Evolutionary conservation across 192 early-diverging fungal genomes (phyloP), one percentile per base, ranked within the genome.

Genomic region (Funneliformis geosporum): DNA sequence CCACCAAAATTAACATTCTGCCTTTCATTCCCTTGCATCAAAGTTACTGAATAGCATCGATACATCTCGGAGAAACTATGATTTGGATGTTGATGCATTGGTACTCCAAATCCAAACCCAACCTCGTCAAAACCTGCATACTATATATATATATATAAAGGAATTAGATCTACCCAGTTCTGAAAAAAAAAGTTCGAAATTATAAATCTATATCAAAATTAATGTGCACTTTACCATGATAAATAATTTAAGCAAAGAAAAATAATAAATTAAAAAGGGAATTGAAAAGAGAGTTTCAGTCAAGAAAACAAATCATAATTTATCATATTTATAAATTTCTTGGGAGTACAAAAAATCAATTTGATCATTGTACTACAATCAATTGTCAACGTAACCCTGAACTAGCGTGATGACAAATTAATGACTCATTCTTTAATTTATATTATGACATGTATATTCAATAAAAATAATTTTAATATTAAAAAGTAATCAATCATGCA

Each of bases 1-100:
- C 94, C 94, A 50, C 94, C 93, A 70, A 87, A 92, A 74, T 93
- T 93, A 1, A 92, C 87, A 55, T 91, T 93, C 21, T 90, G 87
- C 74, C 92, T 83, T 60, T 93, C 93, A 75, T 89, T 92, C 16
- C 91, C 90, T 46, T 87, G 84, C 81, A 84, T 86, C 91, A 94
- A 90, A 21, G 89, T 88, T 5, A 94, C 88, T 59, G 94, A 90
- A 80, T 90, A 96, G 82, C 91, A 92, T 23, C 92, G 87, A 78
- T 89, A 90, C 69, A 73, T 84, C 75, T 90, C 89, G 18, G 75
- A 79, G 67, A 90, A 90, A 3, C 80, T 83, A 60, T 84, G 1
- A 38, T 78, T 68, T 21, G 65, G 65, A 50, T 78, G 67, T 1
- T 47, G 76, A 12, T 9, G 27, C 7, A 62, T 60, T 25, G 25